These are phyloP conservation scores for Funneliformis geosporum DNA, from an alignment of 192 early-diverging fungal genomes.

Conservation along the genomic window DNA sequence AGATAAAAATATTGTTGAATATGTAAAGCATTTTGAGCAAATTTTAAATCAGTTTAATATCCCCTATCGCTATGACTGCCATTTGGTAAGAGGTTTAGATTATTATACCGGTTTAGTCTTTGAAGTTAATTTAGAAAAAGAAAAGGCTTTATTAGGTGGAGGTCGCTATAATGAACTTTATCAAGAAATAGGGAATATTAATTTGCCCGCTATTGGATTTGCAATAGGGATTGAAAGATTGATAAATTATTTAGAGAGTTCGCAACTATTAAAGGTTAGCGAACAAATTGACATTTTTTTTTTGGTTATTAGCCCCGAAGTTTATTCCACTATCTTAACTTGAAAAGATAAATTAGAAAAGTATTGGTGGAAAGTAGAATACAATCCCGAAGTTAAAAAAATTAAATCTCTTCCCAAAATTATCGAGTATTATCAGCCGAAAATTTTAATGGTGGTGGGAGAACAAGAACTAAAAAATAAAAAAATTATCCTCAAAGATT, in stretches of 20 bases:
- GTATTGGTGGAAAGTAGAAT: not conserved
- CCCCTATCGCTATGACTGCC: constrained; percentile 7
- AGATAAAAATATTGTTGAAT: not conserved
- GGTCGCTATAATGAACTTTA: constrained; percentile 17
- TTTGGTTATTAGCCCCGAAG: not conserved
- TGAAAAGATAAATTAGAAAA: not conserved
- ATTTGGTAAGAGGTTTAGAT: constrained; percentile 21
- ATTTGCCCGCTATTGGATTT: not conserved
- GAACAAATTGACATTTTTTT: constrained; percentile 23
- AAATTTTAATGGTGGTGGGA: not conserved
- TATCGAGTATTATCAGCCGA: constrained; percentile 22
- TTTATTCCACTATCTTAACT: not conserved
- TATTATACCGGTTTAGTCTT: constrained; percentile 23
- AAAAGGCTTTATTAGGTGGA: constrained; percentile 12
- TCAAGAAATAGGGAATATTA: constrained; percentile 7
- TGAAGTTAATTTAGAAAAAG: constrained; percentile 4
- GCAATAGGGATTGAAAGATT: constrained; percentile 15
- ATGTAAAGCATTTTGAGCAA: not conserved
- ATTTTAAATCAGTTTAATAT: constrained; percentile 21
- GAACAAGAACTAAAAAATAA: constrained; percentile 4
- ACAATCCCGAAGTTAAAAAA: constrained; percentile 23
- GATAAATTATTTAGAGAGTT: constrained; percentile 3
- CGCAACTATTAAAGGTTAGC: not conserved
- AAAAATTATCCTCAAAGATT: constrained; percentile 12
- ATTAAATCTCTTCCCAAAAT: not conserved